Evolutionary conservation across 345 rosid genomes (phyloP), one percentile per base, ranked within the genome.

Genomic region (Rhodamnia argentea): DNA sequence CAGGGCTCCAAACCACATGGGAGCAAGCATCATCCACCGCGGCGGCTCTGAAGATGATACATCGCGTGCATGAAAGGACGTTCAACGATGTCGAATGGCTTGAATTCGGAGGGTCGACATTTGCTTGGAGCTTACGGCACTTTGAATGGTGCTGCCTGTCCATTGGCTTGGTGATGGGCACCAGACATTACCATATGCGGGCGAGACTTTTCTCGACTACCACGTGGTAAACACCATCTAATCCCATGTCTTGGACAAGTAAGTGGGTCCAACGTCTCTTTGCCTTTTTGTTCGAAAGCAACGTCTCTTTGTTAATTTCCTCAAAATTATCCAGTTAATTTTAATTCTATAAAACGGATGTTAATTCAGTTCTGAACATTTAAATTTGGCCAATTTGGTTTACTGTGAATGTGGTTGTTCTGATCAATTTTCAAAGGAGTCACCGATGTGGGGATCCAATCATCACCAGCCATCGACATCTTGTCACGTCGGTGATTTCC

Each of bases 191-290:
- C 8, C 22, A 64, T 9, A 4, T 32, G 78, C 78, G 23, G 2
- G 78, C 13, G 1, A 4, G 47, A 70, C 47, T 70, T 70, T 37
- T 18, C 78, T 70, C 24, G 8, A 37, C 18, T 18, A 9, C 24
- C 13, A 0, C 20, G 24, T 10, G 7, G 24, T 18, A 8, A 37
- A 18, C 47, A 37, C 13, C 47, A 18, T 32, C 37, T 16, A 64
- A 8, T 32, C 0, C 13, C 47, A 37, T 37, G 9, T 5, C 42
- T 4, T 40, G 24, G 0, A 16, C 24, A 32, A 32, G 24, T 29
- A 10, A 32, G 78, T 32, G 32, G 13, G 6, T 32, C 47, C 3
- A 37, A 4, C 4, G 24, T 9, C 44, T 16, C 24, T 32, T 0
- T 9, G 7, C n/a, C n/a, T n/a, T n/a, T n/a, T n/a, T n/a, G n/a